Base-by-base conservation (phyloP, 805 yeast species). In the Naumovozyma dairenensis region DNA sequence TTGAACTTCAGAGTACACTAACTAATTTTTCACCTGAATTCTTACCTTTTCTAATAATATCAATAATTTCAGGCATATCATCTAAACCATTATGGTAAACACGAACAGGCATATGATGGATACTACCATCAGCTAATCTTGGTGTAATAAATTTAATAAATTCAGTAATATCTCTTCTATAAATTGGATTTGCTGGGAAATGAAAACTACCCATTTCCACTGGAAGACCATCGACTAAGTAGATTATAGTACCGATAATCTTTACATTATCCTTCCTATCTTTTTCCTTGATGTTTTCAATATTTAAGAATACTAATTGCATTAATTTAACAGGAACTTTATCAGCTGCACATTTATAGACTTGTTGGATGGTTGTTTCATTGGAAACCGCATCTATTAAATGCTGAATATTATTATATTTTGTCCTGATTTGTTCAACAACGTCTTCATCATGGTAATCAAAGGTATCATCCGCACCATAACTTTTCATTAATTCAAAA, bases 401-500 rank as follows among this genome's bases (percentile, higher is more conserved):
- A 30, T 48, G 51, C 28, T 40, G 46, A 32, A 62, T 49, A 8
- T 52, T 48, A 25, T 56, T 54, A 14, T 47, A 45, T 21, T 53
- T 55, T 6, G 44, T 36, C 36, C 48, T 54, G 37, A 70, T 66
- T 48, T 68, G 57, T 16, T 59, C 60, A 29, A 64, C 48, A 29
- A 66, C 70, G 35, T 66, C 66, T 0, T 51, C 39, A 38, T 68
- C 72, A 37, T 56, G 59, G 43, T 70, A 70, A 45, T 76, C 79
- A 37, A 71, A 60, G 5, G 64, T 59, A n/a, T 53, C 59, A 38
- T 63, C 67, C 14, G 76, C 78, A 42, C 80, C 79, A 16, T 66
- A 43, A 1, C 49, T 31, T 43, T 57, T 61, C 39, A 73, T 48
- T 25, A 44, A 46, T 8, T 56, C 59, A 38, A 55, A 57, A 48